Evolutionary conservation across 257 asterid species (phyloP).

Genomic region (Petunia axillaris): DNA sequence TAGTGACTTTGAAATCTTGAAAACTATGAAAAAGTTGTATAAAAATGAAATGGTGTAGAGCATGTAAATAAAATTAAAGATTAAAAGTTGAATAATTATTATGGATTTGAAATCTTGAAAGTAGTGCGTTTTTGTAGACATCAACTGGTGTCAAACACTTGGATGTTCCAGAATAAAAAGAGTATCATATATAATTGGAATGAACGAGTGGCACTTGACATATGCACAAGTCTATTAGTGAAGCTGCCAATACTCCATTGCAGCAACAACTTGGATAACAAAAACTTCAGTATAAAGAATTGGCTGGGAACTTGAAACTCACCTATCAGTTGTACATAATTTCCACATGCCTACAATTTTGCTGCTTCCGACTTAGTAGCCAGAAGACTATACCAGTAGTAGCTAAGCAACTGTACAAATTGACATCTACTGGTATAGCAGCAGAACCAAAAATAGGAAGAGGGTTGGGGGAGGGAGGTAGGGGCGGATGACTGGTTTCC

Average conservation of each 20-base stretch:
- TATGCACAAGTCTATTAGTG: constrained; percentile 1
- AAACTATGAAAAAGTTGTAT: neutral
- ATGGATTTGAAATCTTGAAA: no score
- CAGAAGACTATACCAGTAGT: neutral
- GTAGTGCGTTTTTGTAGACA: no score
- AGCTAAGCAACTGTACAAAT: constrained; percentile 29
- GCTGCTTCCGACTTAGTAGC: constrained; percentile 24
- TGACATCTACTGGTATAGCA: constrained; percentile 12
- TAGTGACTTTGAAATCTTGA: neutral
- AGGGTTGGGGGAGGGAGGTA: neutral
- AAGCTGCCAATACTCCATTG: neutral
- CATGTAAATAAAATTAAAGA: no score
- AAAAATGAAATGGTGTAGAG: neutral
- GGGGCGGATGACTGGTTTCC: neutral
- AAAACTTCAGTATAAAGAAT: neutral
- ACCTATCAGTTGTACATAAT: constrained; percentile 17
- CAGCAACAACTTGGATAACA: constrained; percentile 5
- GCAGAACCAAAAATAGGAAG: neutral
- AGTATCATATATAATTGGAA: neutral
- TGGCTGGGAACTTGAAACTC: constrained; percentile 6
- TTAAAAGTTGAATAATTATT: no score
- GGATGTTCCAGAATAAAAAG: neutral
- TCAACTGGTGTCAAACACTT: neutral
- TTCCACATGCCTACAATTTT: neutral
- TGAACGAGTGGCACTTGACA: neutral